phyloP scores from a whole-genome alignment of 2,329 filamentous ascomycete species.

The Penicillium rolfsii region DNA sequence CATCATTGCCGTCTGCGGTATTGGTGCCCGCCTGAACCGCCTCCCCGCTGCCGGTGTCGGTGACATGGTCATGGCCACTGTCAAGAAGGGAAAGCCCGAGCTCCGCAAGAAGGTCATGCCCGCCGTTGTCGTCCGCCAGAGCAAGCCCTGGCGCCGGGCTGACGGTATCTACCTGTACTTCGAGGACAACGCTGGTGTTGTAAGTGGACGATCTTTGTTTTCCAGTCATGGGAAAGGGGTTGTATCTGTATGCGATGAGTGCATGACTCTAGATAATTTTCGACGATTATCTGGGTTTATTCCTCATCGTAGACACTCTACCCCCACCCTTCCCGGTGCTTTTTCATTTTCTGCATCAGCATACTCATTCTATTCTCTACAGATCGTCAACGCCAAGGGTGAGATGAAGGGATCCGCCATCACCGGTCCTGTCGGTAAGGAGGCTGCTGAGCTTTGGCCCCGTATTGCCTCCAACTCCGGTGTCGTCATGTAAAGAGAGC shows the following conservation, averaged over 20 bases:
- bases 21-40: slow-evolving; percentile 95
- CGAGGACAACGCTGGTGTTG: slow-evolving; percentile 99
- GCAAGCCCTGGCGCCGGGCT: slow-evolving; percentile 98
- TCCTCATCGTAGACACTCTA: not conserved
- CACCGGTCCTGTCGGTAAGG: slow-evolving; percentile 98
- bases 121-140: slow-evolving; percentile 96
- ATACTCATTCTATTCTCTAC: slow-evolving; percentile 19
- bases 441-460: slow-evolving; percentile 99
- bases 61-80: slow-evolving; percentile 99
- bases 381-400: slow-evolving; percentile 99
- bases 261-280: not conserved
- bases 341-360: too few species aligned
- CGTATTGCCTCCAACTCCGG: slow-evolving; percentile 99
- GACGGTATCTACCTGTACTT: slow-evolving; percentile 99
- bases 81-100: slow-evolving; percentile 99
- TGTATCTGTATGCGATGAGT: not conserved
- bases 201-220: slow-evolving; percentile 57
- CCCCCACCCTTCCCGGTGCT: not conserved
- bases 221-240: not conserved
- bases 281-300: not conserved
- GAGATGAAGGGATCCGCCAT: slow-evolving; percentile 99
- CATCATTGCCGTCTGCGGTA: slow-evolving; percentile 99
- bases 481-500: slow-evolving; percentile 91
- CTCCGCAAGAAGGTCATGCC: slow-evolving; percentile 99
- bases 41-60: slow-evolving; percentile 96